A percentile compares a stretch with the other conserved stretches of the same genome.
These are phyloP conservation scores for Acacia crassicarpa DNA, from an alignment of 306 rosid species.

Conservation along the genomic window DNA sequence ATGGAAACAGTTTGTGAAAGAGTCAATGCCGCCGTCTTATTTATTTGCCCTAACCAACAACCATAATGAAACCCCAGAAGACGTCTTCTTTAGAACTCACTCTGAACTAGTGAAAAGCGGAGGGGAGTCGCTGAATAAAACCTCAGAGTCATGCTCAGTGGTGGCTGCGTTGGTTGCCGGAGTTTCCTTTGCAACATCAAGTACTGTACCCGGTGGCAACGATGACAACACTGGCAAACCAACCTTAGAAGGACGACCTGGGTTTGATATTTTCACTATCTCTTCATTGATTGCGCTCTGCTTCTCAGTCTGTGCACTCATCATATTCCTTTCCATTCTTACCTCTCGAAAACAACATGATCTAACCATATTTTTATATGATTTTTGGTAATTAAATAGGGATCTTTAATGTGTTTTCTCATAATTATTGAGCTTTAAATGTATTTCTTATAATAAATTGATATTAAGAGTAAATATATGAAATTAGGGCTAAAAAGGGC, in stretches of 20 bases:
- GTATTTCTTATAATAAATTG: no score
- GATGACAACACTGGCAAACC: not conserved
- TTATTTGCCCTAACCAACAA: slow-evolving; percentile 33
- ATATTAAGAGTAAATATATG: no score
- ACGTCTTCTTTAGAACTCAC: slow-evolving; percentile 43
- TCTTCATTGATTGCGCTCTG: not conserved
- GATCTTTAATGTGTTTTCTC: no score
- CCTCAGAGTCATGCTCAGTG: slow-evolving; percentile 49
- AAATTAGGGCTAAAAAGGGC: no score
- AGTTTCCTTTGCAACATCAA: not conserved
- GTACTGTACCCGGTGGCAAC: not conserved
- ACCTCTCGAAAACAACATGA: not conserved
- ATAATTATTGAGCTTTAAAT: no score
- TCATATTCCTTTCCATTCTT: not conserved
- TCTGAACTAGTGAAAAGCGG: not conserved
- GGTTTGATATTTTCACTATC: not conserved
- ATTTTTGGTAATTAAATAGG: no score
- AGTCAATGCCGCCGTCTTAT: slow-evolving; percentile 34
- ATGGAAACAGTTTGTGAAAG: slow-evolving; percentile 39
- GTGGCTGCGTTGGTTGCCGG: not conserved
- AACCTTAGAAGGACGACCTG: not conserved
- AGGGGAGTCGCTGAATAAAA: slow-evolving; percentile 38
- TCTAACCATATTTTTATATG: no score
- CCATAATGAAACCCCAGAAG: slow-evolving; percentile 24
- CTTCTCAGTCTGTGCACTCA: not conserved